Evolutionary conservation across 495 filamentous ascomycete genomes (phyloP).

Genomic region (Staphylotrichum longicolle): DNA sequence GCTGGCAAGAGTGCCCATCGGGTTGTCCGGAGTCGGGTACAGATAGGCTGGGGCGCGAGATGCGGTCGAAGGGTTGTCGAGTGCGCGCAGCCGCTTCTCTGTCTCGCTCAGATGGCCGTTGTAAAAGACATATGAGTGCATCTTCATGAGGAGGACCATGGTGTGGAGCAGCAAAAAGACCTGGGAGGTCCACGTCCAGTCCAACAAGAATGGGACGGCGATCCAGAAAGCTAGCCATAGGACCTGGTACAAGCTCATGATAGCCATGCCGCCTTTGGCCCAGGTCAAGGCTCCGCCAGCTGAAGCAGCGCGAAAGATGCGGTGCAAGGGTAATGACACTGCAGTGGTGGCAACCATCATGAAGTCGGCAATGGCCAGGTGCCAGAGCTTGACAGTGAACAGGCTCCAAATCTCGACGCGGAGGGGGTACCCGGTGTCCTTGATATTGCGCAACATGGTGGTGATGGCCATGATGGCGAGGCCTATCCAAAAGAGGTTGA

Average conservation of each 20-base stretch:
- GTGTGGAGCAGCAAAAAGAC: slow-evolving; percentile 92
- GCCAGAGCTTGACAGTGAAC: slow-evolving; percentile 82
- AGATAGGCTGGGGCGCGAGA: slow-evolving; percentile 67
- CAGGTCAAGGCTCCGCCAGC: slow-evolving; percentile 62
- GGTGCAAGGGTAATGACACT: slow-evolving; percentile 71
- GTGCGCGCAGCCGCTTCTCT: slow-evolving; percentile 68
- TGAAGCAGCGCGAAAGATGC: slow-evolving; percentile 54
- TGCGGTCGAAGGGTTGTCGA: slow-evolving; percentile 73
- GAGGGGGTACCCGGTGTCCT: slow-evolving; percentile 86
- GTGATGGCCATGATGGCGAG: slow-evolving; percentile 96
- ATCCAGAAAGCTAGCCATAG: slow-evolving; percentile 83
- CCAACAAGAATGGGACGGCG: slow-evolving; percentile 79
- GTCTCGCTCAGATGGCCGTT: slow-evolving; percentile 92
- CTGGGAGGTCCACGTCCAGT: slow-evolving; percentile 91
- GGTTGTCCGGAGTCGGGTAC: slow-evolving; percentile 68
- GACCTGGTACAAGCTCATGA: slow-evolving; percentile 80
- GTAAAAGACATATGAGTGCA: slow-evolving; percentile 98
- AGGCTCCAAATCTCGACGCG: slow-evolving; percentile 80
- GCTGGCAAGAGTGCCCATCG: slow-evolving; percentile 41
- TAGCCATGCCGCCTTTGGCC: slow-evolving; percentile 67
- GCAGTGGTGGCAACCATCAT: slow-evolving; percentile 77
- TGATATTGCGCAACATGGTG: slow-evolving; percentile 83
- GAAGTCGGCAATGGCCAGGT: slow-evolving; percentile 77
- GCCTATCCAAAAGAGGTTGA: slow-evolving; percentile 95
- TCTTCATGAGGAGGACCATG: slow-evolving; percentile 92